phyloP scores from a whole-genome alignment of 768 basidiomycete genomes.

The Calvatia gigantea region DNA sequence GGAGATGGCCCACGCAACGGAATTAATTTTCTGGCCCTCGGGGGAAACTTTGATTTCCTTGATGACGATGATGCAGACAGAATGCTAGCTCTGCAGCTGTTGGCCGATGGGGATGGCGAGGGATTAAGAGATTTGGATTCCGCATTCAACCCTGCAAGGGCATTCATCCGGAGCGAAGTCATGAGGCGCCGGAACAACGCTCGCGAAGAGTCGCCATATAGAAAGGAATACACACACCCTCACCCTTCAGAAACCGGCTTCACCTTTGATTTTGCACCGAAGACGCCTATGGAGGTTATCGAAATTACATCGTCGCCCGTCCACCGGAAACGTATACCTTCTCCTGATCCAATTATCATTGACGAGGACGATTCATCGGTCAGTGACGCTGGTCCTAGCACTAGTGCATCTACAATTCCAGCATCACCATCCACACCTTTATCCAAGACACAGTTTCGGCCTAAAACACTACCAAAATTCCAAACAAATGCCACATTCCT shows the following conservation, averaged over 20 bases:
- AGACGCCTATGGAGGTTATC: conserved; percentile 21
- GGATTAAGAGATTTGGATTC: not conserved
- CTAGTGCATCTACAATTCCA: not conserved
- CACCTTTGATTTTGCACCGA: conserved; percentile 61
- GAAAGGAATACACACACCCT: conserved; percentile 63
- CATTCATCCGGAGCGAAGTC: conserved; percentile 2
- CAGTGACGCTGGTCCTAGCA: not conserved
- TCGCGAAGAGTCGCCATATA: conserved; percentile 41
- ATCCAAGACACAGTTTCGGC: conserved; percentile 2
- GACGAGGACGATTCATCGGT: conserved; percentile 31
- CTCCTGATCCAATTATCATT: conserved; percentile 41
- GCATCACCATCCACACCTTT: not conserved
- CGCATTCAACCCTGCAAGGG: conserved; percentile 4
- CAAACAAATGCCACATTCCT: conserved; percentile 40
- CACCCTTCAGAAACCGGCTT: conserved; percentile 55
- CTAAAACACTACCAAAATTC: conserved; percentile 3
- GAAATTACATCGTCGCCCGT: conserved; percentile 4
- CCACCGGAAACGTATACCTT: conserved; percentile 15
- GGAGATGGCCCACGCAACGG: conserved; percentile 1
- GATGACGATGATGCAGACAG: conserved; percentile 1
- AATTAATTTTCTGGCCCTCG: conserved; percentile 2
- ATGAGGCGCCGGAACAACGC: conserved; percentile 5
- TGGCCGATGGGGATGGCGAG: not conserved
- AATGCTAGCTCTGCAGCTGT: not conserved
- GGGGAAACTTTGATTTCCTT: conserved; percentile 6